Evolutionary conservation across 345 rosid species (phyloP).

Genomic region (Alliaria petiolata): DNA sequence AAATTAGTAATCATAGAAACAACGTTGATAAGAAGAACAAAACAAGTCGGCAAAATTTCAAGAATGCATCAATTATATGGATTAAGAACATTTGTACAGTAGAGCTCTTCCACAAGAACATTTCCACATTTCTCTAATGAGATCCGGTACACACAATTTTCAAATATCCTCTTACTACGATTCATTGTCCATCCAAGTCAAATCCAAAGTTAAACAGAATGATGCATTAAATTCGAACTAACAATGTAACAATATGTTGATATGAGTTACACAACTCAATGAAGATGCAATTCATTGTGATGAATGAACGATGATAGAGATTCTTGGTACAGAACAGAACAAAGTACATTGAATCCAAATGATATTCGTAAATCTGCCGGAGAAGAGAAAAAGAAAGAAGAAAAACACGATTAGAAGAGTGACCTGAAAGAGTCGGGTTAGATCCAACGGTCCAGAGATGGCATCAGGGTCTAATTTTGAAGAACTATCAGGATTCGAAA

Average conservation of each 20-base stretch:
- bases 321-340: not conserved
- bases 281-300: not conserved
- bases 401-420: not conserved
- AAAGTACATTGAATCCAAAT: not conserved
- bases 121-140: not conserved
- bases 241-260: not conserved
- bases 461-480: constrained; percentile 2
- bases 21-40: not conserved
- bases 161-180: not conserved
- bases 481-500: constrained; percentile 4
- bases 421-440: constrained; percentile 70
- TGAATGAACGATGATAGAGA: not conserved
- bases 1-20: not conserved
- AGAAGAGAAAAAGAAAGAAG: too few species aligned
- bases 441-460: constrained; percentile 41
- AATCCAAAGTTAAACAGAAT: not conserved
- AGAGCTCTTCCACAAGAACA: not conserved
- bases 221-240: not conserved
- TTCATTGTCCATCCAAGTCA: not conserved
- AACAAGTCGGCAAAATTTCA: not conserved
- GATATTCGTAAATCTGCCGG: too few species aligned
- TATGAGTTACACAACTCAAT: not conserved
- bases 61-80: not conserved
- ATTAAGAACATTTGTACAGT: not conserved
- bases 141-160: not conserved